These are phyloP conservation scores for Xenosphaeropsis pyriputrescens DNA, from an alignment of 2,329 filamentous ascomycete genomes.

Conservation along the genomic window DNA sequence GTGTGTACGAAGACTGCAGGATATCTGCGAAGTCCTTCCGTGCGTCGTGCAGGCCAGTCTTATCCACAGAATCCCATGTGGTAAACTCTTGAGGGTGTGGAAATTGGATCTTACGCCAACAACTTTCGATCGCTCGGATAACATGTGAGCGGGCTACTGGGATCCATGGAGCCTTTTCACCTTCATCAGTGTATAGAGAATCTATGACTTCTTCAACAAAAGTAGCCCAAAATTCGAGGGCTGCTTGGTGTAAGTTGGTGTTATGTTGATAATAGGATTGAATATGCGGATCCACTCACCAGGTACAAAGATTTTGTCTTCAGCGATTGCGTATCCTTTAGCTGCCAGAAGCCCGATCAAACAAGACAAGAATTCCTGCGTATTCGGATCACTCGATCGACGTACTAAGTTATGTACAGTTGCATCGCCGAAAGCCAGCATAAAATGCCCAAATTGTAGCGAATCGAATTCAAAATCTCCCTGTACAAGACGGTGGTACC, in stretches of 20 bases:
- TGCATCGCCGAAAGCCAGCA: slow-evolving; percentile 56
- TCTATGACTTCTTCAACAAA: slow-evolving; percentile 58
- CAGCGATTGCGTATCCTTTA: slow-evolving; percentile 51
- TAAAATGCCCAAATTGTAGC: slow-evolving; percentile 49
- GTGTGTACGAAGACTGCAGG: slow-evolving; percentile 53
- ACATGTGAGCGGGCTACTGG: slow-evolving; percentile 40
- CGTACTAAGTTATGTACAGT: slow-evolving; percentile 45
- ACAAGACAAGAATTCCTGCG: slow-evolving; percentile 36
- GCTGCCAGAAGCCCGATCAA: slow-evolving; percentile 52
- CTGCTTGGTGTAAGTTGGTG: slow-evolving; percentile 11
- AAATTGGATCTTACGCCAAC: slow-evolving; percentile 56
- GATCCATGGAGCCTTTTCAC: slow-evolving; percentile 36
- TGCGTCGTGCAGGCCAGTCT: slow-evolving; percentile 54
- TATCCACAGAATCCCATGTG: slow-evolving; percentile 56
- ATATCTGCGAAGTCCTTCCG: slow-evolving; percentile 70
- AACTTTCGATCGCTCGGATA: slow-evolving; percentile 48
- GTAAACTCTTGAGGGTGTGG: slow-evolving; percentile 34
- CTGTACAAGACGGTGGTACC: slow-evolving; percentile 37
- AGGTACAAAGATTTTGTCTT: slow-evolving; percentile 61
- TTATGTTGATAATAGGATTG: too few relatives aligned
- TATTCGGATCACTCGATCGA: slow-evolving; percentile 28
- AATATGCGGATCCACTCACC: too few relatives aligned
- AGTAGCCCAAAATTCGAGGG: slow-evolving; percentile 69
- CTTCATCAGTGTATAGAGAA: slow-evolving; percentile 34
- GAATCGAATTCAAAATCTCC: slow-evolving; percentile 50